phyloP scores from a whole-genome alignment of 768 basidiomycete species.

The Kwoniella pini region DNA sequence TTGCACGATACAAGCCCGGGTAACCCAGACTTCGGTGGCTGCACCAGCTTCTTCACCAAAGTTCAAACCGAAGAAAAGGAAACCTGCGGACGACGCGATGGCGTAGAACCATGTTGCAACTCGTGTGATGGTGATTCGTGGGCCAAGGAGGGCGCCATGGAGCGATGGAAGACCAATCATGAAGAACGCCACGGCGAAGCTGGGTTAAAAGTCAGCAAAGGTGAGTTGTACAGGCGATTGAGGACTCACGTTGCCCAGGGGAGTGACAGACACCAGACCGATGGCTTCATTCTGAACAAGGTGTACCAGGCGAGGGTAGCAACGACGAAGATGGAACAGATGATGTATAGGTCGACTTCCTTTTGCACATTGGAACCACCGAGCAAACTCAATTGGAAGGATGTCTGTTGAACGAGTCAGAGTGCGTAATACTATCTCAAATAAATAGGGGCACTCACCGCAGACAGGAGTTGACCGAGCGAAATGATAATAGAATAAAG shows the following conservation, averaged over 20 bases:
- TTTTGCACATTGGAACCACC: conserved; percentile 82
- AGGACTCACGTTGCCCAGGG: conserved; percentile 73
- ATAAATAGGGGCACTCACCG: conserved; percentile 29
- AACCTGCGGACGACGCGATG: conserved; percentile 86
- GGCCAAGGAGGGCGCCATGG: conserved; percentile 61
- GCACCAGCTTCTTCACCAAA: conserved; percentile 98
- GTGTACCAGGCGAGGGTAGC: conserved; percentile 87
- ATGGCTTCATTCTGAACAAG: conserved; percentile 83
- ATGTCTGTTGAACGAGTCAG: conserved; percentile 52
- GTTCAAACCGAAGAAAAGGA: conserved; percentile 91
- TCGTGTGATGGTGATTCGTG: conserved; percentile 70
- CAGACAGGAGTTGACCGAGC: conserved; percentile 66
- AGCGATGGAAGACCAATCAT: conserved; percentile 85
- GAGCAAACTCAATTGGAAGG: conserved; percentile 90
- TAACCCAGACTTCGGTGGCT: conserved; percentile 89
- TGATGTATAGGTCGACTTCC: conserved; percentile 79
- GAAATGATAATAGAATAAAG: conserved; percentile 87
- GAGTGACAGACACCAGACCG: conserved; percentile 77
- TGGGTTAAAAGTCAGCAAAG: conserved; percentile 2
- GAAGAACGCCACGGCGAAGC: conserved; percentile 85
- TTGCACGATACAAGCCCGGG: conserved; percentile 88
- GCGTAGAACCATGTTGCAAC: conserved; percentile 89
- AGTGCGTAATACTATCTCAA: too few species aligned
- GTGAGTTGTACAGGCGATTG: not conserved
- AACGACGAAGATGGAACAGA: conserved; percentile 83